Evolutionary conservation across 2,329 filamentous ascomycete genomes (phyloP).

Genomic region (Dothidotthia symphoricarpi): DNA sequence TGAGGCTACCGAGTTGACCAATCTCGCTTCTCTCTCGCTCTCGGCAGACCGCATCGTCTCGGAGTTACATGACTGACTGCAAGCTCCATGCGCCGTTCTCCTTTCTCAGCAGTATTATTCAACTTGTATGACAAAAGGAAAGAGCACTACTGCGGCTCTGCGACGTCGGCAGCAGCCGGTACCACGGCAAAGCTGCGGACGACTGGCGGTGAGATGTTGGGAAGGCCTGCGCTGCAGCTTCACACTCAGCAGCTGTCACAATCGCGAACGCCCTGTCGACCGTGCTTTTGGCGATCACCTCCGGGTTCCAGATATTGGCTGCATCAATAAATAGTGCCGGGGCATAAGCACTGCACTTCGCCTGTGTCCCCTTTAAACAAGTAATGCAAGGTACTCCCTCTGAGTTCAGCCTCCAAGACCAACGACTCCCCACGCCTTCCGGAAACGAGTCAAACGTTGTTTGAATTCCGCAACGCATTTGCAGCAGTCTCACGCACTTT

Average conservation of each 20-base stretch:
- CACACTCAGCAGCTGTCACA: conserved; percentile 17
- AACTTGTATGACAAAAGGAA: conserved; percentile 22
- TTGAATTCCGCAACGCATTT: conserved; percentile 37
- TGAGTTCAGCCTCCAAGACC: conserved; percentile 21
- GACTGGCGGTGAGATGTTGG: conserved; percentile 32
- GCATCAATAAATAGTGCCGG: conserved; percentile 23
- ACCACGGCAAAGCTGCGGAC: conserved; percentile 12
- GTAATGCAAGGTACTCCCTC: conserved; percentile 37
- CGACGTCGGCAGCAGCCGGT: conserved; percentile 14
- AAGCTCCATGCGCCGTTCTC: conserved; percentile 15
- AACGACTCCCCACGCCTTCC: conserved; percentile 19
- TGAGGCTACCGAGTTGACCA: conserved; percentile 35
- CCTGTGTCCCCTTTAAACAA: conserved; percentile 30
- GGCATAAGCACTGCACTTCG: conserved; percentile 18
- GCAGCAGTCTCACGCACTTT: conserved; percentile 19
- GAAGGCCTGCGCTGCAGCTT: conserved; percentile 32
- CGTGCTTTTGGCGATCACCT: conserved; percentile 30
- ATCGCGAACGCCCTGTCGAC: conserved; percentile 21
- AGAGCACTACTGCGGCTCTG: conserved; percentile 23
- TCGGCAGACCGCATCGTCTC: conserved; percentile 13
- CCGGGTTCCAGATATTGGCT: conserved; percentile 21
- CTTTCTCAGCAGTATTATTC: conserved; percentile 14
- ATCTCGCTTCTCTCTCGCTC: conserved; percentile 15
- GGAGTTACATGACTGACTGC: conserved; percentile 20
- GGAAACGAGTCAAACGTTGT: conserved; percentile 30